Evolutionary conservation across 2,329 filamentous ascomycete species (phyloP), one percentile per base, ranked within the genome.

Genomic region (Sclerotinia trifoliorum): DNA sequence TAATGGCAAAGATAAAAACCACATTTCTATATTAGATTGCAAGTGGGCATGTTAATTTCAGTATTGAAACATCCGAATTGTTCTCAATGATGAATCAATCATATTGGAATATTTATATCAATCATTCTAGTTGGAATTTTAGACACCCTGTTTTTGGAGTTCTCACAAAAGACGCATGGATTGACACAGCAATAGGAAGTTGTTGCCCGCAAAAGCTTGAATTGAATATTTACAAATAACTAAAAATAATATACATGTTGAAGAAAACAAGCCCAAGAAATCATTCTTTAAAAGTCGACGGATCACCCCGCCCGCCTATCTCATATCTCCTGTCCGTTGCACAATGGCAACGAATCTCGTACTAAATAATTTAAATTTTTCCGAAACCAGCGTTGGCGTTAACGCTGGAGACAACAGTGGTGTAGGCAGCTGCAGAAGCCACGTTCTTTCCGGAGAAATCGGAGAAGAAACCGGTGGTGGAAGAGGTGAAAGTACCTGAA

Each of bases 401-500:
- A 32, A 66, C 52, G 7, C 54, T 49, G 24, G 65, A 19, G 24
- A 49, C 65, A n/a, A 61, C 65, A 11, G 17, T 11, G 17, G 44
- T 15, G 32, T 61, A 66, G 21, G 74, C 68, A 32, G 72, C 69
- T 52, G 78, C 73, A 17, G 68, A 70, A 11, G 77, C 69, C 21
- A 77, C 66, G 42, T 72, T 75, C 69, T 78, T 76, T 8, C 77
- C 77, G 1, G 65, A 65, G 26, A 79, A 78, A 68, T 75, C 75
- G 21, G 70, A 71, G 52, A 78, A 74, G 64, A 80, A 74, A 11
- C 71, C 71, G 3, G 74, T 74, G 26, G 73, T 71, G 21, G 73
- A 72, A 21, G 71, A 49, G 32, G n/a, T 74, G 24, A 78, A 77
- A 5, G 71, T 72, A 5, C 79, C 78, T 0, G 76, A 78, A 32